Conservation (phyloP, 1,139 yeast genomes). For the Sporopachydermia cereana region DNA sequence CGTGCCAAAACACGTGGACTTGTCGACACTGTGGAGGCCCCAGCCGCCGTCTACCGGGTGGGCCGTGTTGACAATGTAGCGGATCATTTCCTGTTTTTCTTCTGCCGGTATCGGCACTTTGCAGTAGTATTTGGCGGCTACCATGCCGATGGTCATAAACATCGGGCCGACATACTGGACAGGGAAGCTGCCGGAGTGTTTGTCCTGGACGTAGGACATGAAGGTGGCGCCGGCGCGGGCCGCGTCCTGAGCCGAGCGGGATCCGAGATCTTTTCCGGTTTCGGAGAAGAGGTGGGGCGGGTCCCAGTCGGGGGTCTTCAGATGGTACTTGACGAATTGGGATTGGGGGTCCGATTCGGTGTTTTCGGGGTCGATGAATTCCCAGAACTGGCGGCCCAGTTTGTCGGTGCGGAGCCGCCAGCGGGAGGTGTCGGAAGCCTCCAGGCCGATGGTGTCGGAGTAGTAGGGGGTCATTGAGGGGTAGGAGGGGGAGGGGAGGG, state of each 20-base stretch:
- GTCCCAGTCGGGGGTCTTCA: constrained; percentile 14
- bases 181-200: constrained; percentile 70
- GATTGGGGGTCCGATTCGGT: constrained; percentile 37
- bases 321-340: constrained; percentile 45
- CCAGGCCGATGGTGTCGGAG: constrained; percentile 52
- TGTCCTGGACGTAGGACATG: constrained; percentile 57
- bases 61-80: constrained; percentile 79
- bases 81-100: constrained; percentile 53
- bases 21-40: constrained; percentile 90
- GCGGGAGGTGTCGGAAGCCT: constrained; percentile 51
- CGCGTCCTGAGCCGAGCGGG: constrained; percentile 43
- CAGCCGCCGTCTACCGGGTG: constrained; percentile 99
- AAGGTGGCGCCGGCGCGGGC: constrained; percentile 70
- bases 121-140: constrained; percentile 63
- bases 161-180: constrained; percentile 94
- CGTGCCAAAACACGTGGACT: constrained; percentile 93
- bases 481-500: background rate
- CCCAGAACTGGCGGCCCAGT: constrained; percentile 79
- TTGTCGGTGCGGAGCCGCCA: constrained; percentile 71
- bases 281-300: constrained; percentile 14
- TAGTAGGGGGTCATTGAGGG: constrained; percentile 20
- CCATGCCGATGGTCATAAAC: constrained; percentile 90
- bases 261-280: constrained; percentile 7
- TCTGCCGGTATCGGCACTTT: constrained; percentile 58
- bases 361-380: constrained; percentile 38